A percentile compares a stretch with the other conserved stretches of the same genome.
Conservation (phyloP, 441 rosid genomes). For the Euphorbia celastroides region DNA sequence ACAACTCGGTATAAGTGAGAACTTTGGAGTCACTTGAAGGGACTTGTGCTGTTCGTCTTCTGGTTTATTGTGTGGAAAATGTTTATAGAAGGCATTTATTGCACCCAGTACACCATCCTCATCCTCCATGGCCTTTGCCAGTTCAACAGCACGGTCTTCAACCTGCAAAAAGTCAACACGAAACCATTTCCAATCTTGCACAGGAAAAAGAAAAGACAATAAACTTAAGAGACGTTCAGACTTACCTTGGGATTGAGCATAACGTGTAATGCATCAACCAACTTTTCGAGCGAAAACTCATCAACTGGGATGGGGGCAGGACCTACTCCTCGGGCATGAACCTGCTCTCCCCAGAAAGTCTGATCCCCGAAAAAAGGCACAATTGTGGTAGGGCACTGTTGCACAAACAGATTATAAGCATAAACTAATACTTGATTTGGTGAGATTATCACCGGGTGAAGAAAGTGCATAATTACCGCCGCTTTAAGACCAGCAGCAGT, state of each 20-base stretch:
- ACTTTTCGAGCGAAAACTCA: constrained; percentile 71
- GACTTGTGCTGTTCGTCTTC: constrained; percentile 26
- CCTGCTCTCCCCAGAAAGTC: constrained; percentile 94
- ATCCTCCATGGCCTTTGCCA: constrained; percentile 84
- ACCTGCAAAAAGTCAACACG: no score
- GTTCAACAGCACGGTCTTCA: constrained; percentile 64
- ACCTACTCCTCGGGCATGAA: constrained; percentile 87
- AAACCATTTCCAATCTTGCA: no score
- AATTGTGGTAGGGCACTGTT: constrained; percentile 86
- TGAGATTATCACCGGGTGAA: background rate
- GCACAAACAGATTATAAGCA: background rate
- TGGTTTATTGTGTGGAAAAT: constrained; percentile 42
- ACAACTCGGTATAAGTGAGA: constrained; percentile 52
- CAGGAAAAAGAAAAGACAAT: no score
- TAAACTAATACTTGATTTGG: background rate
- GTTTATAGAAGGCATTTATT: constrained; percentile 88
- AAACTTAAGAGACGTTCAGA: background rate
- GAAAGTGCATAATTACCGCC: constrained; percentile 41
- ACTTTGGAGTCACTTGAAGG: constrained; percentile 29
- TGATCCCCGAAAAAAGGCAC: constrained; percentile 99
- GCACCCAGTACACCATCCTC: constrained; percentile 98
- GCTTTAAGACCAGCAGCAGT: constrained; percentile 99
- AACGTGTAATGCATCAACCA: constrained; percentile 66
- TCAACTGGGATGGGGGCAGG: constrained; percentile 89
- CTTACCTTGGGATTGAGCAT: constrained; percentile 71